phyloP scores from a whole-genome alignment of 768 basidiomycete species.

The Pholiota molesta region DNA sequence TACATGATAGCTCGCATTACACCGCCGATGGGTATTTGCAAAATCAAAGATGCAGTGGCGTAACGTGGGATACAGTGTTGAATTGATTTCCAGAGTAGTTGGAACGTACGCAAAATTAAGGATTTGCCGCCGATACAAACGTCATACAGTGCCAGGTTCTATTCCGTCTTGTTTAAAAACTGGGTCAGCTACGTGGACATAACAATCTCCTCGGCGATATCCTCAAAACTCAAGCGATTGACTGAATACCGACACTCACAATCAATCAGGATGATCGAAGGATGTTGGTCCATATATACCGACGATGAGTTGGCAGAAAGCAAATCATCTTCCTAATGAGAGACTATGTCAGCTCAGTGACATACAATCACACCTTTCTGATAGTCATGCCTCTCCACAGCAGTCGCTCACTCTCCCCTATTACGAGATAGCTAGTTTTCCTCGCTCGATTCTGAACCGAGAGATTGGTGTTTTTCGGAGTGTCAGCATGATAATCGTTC shows the following conservation, averaged over 20 bases:
- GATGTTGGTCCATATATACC: conserved; percentile 1
- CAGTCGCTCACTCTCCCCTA: not conserved
- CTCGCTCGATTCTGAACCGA: conserved; percentile 4
- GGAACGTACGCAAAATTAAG: not conserved
- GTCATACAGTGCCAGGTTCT: not conserved
- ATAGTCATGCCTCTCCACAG: not conserved
- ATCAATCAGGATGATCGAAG: not conserved
- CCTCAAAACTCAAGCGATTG: not conserved
- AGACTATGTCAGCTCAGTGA: too few relatives aligned
- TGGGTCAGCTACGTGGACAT: not conserved
- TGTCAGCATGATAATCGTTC: not conserved
- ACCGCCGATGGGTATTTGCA: not conserved
- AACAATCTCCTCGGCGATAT: not conserved
- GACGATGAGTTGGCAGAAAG: not conserved
- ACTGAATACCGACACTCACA: not conserved
- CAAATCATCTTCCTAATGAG: not conserved
- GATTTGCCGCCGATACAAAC: not conserved
- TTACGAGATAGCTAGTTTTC: not conserved
- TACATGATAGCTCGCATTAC: not conserved
- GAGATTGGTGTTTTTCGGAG: conserved; percentile 3
- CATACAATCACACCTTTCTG: not conserved
- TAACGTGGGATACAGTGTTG: not conserved
- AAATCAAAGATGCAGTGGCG: not conserved
- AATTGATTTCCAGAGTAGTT: not conserved
- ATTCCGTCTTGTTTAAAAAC: not conserved